Base-by-base conservation (phyloP, 1,284 basidiomycete species). In the Leccinum solheimii region DNA sequence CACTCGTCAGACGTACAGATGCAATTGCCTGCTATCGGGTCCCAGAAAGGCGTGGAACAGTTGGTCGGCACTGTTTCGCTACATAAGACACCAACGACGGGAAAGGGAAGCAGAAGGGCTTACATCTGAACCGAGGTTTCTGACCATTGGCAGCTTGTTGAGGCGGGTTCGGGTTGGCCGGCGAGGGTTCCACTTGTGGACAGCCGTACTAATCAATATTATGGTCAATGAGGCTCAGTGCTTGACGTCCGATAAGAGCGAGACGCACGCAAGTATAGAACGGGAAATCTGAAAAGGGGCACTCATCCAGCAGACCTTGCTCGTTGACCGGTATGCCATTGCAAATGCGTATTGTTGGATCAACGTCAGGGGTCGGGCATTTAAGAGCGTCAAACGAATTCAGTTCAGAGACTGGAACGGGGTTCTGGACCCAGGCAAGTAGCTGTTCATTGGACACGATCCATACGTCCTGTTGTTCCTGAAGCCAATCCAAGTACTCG, bases 21-120 rank as follows among this genome's bases (percentile, higher is more conserved):
- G 67, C 90, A 92, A 55, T 80, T 75, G 67, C 84, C 86, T 26
- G 68, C 79, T 61, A 91, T 82, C 5, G 90, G 90, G 74, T 91
- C 89, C 88, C 87, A 91, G 80, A 90, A 91, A 2, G 89, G 80
- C 7, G 90, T 92, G 10, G 86, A 87, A 75, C 91, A 93, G 78
- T 91, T 90, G 10, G 80, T 65, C 5, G 91, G 85, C 14, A 91
- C 86, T 88, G 60, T 53, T 19, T 45, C 21, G n/a, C 14, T 27
- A 5, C 27, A 27, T 61, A n/a, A 61, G 34, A 55, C 7, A 16
- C 57, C 8, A 8, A 36, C 11, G 32, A 58, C 16, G 2, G 2
- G 14, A 16, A 21, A 13, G 21, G 3, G 30, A 45, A 21, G 34
- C 26, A 23, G n/a, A 50, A 36, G 6, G 26, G 26, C 84, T 69